phyloP scores from a whole-genome alignment of 2,329 filamentous ascomycete species.

The Graphium sp. region DNA sequence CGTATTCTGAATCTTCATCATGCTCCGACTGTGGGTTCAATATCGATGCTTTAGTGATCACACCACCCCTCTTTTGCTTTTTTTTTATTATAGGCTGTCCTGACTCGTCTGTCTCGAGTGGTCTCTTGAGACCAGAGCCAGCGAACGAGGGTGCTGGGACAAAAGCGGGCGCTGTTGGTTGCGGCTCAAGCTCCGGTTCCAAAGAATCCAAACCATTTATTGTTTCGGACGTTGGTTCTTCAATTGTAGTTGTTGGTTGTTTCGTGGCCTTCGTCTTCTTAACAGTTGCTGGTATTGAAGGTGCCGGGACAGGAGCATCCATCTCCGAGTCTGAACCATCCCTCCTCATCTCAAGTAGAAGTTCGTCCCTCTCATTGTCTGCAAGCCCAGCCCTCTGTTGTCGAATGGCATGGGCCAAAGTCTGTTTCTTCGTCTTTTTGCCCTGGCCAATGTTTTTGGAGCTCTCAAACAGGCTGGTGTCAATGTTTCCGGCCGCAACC shows the following conservation, averaged over 20 bases:
- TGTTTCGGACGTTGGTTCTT: conserved; percentile 4
- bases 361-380: conserved; percentile 27
- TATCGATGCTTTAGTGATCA: conserved; percentile 35
- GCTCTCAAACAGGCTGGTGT: conserved; percentile 67
- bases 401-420: conserved; percentile 42
- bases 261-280: conserved; percentile 13
- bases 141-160: conserved; percentile 12
- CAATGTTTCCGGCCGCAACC: conserved; percentile 60
- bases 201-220: too few relatives aligned
- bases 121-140: conserved; percentile 75
- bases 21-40: conserved; percentile 19
- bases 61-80: conserved; percentile 53
- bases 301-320: too few relatives aligned
- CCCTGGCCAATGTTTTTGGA: conserved; percentile 59
- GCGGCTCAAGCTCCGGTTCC: too few relatives aligned
- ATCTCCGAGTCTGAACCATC: too few relatives aligned
- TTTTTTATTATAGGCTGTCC: conserved; percentile 73
- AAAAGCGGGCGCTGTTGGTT: background rate
- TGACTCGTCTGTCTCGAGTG: conserved; percentile 62
- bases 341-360: conserved; percentile 29
- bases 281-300: too few relatives aligned
- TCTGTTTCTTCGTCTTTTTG: conserved; percentile 55
- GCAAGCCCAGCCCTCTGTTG: conserved; percentile 49
- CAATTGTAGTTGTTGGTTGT: conserved; percentile 3
- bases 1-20: conserved; percentile 20